phyloP scores from a whole-genome alignment of 257 asterid genomes.

The Vinca minor region DNA sequence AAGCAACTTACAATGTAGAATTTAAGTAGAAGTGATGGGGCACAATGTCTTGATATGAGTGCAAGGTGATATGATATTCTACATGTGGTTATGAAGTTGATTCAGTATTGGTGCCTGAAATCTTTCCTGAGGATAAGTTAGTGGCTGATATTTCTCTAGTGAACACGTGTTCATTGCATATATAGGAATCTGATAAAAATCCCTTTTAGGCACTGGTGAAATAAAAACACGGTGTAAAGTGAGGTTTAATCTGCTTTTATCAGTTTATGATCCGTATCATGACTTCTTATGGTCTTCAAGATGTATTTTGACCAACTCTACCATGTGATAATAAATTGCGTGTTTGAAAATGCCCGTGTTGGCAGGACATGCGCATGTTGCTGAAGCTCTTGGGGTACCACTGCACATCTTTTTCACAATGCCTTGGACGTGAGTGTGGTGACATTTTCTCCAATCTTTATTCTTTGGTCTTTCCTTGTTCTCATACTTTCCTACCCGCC shows the following conservation, averaged over 20 bases:
- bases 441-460: not conserved
- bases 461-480: not conserved
- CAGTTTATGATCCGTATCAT: not conserved
- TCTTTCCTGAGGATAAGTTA: not conserved
- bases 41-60: too few relatives aligned
- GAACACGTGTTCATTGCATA: not conserved
- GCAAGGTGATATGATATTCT: too few relatives aligned
- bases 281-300: not conserved
- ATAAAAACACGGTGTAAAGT: not conserved
- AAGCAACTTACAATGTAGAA: not conserved
- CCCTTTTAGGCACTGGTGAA: not conserved
- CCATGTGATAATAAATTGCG: constrained; percentile 5
- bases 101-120: not conserved
- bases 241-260: not conserved
- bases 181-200: too few relatives aligned
- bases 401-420: constrained; percentile 97
- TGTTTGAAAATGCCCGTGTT: constrained; percentile 14
- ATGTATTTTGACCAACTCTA: not conserved
- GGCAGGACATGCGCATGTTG: constrained; percentile 93
- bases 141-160: not conserved
- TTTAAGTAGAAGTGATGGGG: not conserved
- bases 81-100: not conserved
- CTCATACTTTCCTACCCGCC: not conserved
- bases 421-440: constrained; percentile 96
- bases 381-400: constrained; percentile 97